Evolutionary conservation across 1,284 basidiomycete genomes (phyloP), one percentile per base, ranked within the genome.

Genomic region (Gomphus bonarii): DNA sequence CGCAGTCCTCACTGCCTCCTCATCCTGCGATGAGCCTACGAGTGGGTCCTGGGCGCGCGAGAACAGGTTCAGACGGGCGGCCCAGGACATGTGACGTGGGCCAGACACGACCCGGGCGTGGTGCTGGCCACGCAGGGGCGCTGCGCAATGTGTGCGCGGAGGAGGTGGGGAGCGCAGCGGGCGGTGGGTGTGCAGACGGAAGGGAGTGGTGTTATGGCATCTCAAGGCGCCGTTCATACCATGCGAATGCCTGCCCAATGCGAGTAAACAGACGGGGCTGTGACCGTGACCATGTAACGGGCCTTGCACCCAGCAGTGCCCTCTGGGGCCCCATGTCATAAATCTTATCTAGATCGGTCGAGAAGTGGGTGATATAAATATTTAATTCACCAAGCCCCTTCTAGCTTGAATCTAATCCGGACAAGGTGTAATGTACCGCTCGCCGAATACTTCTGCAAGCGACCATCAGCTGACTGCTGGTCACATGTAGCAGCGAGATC

Each of bases 1-100:
- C 50, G 83, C 82, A 31, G 77, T 78, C 65, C 82, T 82, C 2
- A 83, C 78, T 28, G 75, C 76, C 65, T 88, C 85, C 67, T 90
- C 86, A 50, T 69, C 74, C 60, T 80, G 75, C 35, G 75, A 70
- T 16, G 66, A 63, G 35, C 66, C 65, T 31, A 63, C 58, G 40
- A 59, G 59, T 7, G 62, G 61, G 30, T 66, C 66, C 7, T 58
- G 54, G 30, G 61, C 59, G 54, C 51, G 38, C 2, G 57, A 54
- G 5, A 42, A 22, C 28, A 40, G 25, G 38, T 36, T 49, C 25
- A 38, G 20, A 33, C 38, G 53, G 16, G 53, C 25, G 6, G 52
- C 42, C 54, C 49, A 58, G 8, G 57, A 58, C 42, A 58, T 35
- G n/a, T 46, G 43, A 10, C 50, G 38, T 22, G 25, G 25, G 25